phyloP scores from a whole-genome alignment of 2,329 filamentous ascomycete genomes.

The Sclerotinia sclerotiorum region DNA sequence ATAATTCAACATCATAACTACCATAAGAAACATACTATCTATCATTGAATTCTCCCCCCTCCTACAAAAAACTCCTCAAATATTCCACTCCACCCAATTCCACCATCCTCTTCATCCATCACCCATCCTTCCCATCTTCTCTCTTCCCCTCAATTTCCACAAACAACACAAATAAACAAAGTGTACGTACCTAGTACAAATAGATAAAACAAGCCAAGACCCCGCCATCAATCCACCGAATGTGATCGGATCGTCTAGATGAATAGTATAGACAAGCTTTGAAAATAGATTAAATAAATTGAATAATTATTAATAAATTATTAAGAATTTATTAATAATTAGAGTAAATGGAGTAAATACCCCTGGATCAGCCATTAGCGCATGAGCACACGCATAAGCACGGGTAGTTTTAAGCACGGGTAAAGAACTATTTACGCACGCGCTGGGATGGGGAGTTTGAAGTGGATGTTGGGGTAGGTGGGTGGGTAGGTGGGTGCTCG shows the following conservation, averaged over 20 bases:
- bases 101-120: too few species aligned
- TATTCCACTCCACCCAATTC: too few species aligned
- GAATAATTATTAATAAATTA: too few species aligned
- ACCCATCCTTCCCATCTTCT: too few species aligned
- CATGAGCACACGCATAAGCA: constrained; percentile 6
- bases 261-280: background rate
- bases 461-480: background rate
- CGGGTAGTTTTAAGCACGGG: background rate
- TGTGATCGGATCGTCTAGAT: constrained; percentile 4
- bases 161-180: background rate
- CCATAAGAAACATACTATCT: too few species aligned
- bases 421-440: background rate
- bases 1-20: too few species aligned
- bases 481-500: background rate
- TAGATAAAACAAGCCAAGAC: constrained; percentile 1
- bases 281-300: background rate
- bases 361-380: background rate
- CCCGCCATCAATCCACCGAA: background rate
- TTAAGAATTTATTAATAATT: too few species aligned
- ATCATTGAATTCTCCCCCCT: too few species aligned
- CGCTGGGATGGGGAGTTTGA: background rate
- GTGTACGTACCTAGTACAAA: too few species aligned
- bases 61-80: too few species aligned
- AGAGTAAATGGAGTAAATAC: background rate
- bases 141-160: background rate